These are phyloP conservation scores for Artemisia annua DNA, from an alignment of 129 eudicot genomes.

Conservation along the genomic window DNA sequence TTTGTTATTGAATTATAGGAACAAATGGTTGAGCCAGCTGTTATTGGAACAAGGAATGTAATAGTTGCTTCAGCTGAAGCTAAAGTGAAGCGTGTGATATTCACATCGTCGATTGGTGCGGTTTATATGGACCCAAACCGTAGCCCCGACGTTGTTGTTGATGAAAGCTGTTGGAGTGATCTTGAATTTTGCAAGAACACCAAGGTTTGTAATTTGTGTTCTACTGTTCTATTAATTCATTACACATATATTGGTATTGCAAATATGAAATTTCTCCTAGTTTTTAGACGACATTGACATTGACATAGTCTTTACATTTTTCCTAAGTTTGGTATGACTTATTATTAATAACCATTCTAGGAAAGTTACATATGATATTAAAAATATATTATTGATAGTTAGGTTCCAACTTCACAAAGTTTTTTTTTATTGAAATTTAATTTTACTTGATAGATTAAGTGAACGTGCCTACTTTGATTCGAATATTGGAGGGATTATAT, in stretches of 20 bases:
- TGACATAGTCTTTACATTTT: constrained; percentile 17
- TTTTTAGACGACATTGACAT: background rate
- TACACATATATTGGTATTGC: background rate
- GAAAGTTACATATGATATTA: background rate
- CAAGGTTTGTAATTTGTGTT: constrained; percentile 43
- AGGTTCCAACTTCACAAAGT: background rate
- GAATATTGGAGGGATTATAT: no score
- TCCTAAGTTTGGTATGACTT: constrained; percentile 27
- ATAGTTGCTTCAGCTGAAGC: constrained; percentile 89
- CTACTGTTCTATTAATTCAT: background rate
- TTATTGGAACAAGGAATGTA: constrained; percentile 79
- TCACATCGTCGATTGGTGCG: constrained; percentile 97
- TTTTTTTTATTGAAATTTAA: background rate
- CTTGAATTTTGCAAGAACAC: constrained; percentile 97
- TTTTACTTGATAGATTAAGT: background rate
- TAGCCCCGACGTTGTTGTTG: constrained; percentile 82
- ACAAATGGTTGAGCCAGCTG: constrained; percentile 99
- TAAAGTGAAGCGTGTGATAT: constrained; percentile 77
- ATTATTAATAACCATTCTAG: constrained; percentile 6
- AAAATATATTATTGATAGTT: background rate
- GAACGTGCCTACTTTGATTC: background rate
- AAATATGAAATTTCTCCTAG: background rate
- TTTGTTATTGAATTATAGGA: constrained; percentile 47
- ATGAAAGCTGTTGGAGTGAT: constrained; percentile 98
- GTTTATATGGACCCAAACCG: constrained; percentile 93